Evolutionary conservation across 139 green algal species (phyloP), one percentile per base, ranked within the genome.

Genomic region (Tetradesmus lagerheimii): DNA sequence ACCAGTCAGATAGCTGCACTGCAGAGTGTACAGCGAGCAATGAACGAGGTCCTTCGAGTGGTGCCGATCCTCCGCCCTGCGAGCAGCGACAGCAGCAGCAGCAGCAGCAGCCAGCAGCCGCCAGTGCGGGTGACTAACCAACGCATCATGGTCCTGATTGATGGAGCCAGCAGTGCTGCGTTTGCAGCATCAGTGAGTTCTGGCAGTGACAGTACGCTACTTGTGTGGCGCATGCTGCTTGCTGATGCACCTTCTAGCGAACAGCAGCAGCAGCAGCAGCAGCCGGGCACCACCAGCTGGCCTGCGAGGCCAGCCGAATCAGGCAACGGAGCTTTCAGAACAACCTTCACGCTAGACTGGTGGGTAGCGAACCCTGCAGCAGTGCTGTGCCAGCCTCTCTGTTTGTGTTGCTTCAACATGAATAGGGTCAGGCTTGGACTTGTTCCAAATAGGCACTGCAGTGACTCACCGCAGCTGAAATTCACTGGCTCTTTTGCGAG

Each of bases 21-120:
- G 82, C 82, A 87, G 39, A 87, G 82, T 29, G 82, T 41, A 20
- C 64, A 87, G 47, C 35, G 82, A 57, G 82, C 82, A 37, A 87
- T 87, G 53, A 87, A 87, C 29, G 82, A 87, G 29, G 8, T 87
- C 8, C 31, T 87, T 16, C 82, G 71, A 6, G 35, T 87, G 14
- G 76, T 78, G 37, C 67, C 67, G 2, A 20, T 78, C n/a, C n/a
- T 11, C 27, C 27, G 27, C 4, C 80, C 29, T 43, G 80, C 57
- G 0, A 71, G 23, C 45, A 75, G n/a, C 80, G 29, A 53, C 45
- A 74, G 80, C 45, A 75, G 80, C n/a, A 71, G 9, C 39, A 84
- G 43, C 29, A 74, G 27, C 29, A 31, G 15, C 11, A 18, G 23
- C 23, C 38, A 47, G n/a, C 25, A 25, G 4, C 2, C 11, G 5